Percentiles rank a stretch among this genome's conserved stretches.
Conservation (phyloP, 305 asterid genomes). For the Ajuga reptans region DNA sequence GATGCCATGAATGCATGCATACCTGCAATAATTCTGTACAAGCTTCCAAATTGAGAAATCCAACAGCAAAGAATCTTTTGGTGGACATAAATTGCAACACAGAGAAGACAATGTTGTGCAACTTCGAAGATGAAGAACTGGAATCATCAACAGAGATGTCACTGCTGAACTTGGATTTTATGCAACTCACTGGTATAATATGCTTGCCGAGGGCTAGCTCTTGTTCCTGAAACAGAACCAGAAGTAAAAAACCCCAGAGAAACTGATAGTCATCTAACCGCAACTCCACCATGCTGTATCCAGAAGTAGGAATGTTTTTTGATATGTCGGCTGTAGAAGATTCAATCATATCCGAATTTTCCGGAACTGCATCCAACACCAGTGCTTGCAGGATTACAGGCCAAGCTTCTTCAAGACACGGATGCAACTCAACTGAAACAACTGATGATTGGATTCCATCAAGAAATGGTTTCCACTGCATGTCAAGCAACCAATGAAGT, state of each 20-base stretch:
- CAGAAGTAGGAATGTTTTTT: slow-evolving; percentile 52
- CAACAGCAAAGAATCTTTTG: slow-evolving; percentile 59
- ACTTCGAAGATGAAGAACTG: slow-evolving; percentile 41
- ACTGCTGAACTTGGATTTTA: slow-evolving; percentile 49
- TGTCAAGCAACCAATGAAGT: slow-evolving; percentile 23
- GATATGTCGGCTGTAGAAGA: slow-evolving; percentile 40
- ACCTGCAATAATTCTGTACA: slow-evolving; percentile 85
- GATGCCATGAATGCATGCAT: slow-evolving; percentile 15
- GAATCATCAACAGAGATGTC: slow-evolving; percentile 43
- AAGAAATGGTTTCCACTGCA: slow-evolving; percentile 95
- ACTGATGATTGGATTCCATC: slow-evolving; percentile 84
- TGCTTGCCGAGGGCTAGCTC: slow-evolving; percentile 32
- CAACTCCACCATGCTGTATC: slow-evolving; percentile 82
- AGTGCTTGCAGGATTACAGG: slow-evolving; percentile 85
- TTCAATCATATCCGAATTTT: slow-evolving; percentile 34
- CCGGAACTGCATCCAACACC: slow-evolving; percentile 88
- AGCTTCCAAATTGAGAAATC: slow-evolving; percentile 65
- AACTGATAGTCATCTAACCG: slow-evolving; percentile 59
- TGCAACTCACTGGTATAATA: slow-evolving; percentile 37
- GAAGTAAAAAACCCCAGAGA: slow-evolving; percentile 78
- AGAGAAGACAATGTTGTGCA: slow-evolving; percentile 48
- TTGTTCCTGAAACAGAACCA: slow-evolving; percentile 80
- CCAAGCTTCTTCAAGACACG: slow-evolving; percentile 98
- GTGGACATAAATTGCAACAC: slow-evolving; percentile 60
- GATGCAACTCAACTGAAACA: slow-evolving; percentile 68